Evolutionary conservation across 139 green algal species (phyloP).

Genomic region (Coelastrella sp.): DNA sequence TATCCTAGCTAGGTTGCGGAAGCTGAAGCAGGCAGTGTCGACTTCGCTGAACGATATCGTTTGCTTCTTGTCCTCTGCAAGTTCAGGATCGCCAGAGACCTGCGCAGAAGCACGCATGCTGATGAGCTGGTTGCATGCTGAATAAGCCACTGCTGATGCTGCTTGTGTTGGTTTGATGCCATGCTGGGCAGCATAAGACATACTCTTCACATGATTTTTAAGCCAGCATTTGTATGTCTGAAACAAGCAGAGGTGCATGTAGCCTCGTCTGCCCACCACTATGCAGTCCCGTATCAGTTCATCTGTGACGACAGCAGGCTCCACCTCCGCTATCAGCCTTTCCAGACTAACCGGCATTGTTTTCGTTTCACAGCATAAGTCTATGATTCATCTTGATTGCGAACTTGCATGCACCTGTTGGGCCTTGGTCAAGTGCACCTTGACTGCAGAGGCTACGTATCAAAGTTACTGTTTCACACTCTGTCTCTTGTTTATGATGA

Average conservation of each 20-base stretch:
- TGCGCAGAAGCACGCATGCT: neutral
- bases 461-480: too few relatives aligned
- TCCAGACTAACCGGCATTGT: constrained; percentile 65
- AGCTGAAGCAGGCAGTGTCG: constrained; percentile 78
- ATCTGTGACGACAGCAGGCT: constrained; percentile 76
- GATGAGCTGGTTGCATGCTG: neutral
- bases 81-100: constrained; percentile 53
- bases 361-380: too few relatives aligned
- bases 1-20: constrained; percentile 75
- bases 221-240: neutral
- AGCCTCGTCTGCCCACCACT: constrained; percentile 51
- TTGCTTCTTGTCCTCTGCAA: constrained; percentile 71
- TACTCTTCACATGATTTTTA: neutral
- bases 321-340: constrained; percentile 69
- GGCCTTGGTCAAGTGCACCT: too few relatives aligned
- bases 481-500: too few relatives aligned
- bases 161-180: neutral
- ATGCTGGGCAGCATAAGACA: neutral
- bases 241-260: neutral
- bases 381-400: too few relatives aligned
- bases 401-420: too few relatives aligned
- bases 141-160: neutral
- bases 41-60: constrained; percentile 72
- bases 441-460: too few relatives aligned
- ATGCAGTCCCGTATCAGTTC: constrained; percentile 72